Conservation (phyloP, 257 asterid species). For the Ehretia macrophylla region DNA sequence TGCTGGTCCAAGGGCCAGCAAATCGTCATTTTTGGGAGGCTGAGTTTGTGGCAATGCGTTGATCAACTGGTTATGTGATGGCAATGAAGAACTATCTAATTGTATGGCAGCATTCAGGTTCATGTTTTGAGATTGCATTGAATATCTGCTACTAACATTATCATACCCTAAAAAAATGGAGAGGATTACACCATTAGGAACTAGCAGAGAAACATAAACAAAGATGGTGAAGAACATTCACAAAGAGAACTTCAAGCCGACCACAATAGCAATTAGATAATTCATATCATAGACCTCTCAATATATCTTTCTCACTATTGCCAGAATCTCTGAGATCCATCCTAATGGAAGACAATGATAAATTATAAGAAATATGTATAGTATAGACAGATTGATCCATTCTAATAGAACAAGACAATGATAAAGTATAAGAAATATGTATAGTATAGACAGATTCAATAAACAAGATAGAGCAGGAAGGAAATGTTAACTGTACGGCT, state of each 20-base stretch:
- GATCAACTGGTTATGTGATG: conserved; percentile 45
- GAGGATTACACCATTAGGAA: conserved; percentile 11
- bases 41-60: conserved; percentile 47
- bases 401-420: no score
- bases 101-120: conserved; percentile 45
- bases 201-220: background rate
- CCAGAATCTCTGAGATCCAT: no score
- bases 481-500: no score
- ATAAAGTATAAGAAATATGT: no score
- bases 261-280: background rate
- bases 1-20: conserved; percentile 65
- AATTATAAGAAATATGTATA: no score
- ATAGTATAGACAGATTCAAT: no score
- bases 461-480: no score
- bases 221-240: background rate
- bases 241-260: background rate
- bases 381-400: no score
- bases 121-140: conserved; percentile 46
- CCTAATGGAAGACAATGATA: no score
- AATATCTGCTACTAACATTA: conserved; percentile 39
- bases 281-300: no score
- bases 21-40: conserved; percentile 38
- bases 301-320: no score
- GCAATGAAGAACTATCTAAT: conserved; percentile 39
- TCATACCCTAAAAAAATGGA: conserved; percentile 49